Evolutionary conservation across 2,329 filamentous ascomycete genomes (phyloP).

Genomic region (Calonectria pseudoreteaudii): DNA sequence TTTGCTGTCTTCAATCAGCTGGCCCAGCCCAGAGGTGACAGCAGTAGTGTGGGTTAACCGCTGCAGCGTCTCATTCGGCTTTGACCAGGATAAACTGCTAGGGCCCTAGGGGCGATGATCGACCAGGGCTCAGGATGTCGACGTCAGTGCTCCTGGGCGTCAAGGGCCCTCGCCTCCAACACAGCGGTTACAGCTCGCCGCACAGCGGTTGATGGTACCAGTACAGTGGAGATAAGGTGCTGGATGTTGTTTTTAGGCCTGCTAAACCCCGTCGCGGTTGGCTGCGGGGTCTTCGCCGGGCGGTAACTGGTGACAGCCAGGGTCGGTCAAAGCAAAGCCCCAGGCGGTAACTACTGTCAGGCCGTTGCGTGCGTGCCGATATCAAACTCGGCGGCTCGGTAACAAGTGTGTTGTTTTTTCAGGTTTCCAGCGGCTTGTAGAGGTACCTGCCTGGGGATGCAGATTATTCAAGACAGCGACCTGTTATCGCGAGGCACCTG

Average conservation of each 20-base stretch:
- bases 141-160: slow-evolving; percentile 41
- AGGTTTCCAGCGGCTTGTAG: slow-evolving; percentile 1
- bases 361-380: not conserved
- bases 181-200: slow-evolving; percentile 34
- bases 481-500: slow-evolving; percentile 17
- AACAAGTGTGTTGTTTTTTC: slow-evolving; percentile 11
- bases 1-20: slow-evolving; percentile 46
- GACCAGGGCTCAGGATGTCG: slow-evolving; percentile 42
- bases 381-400: slow-evolving; percentile 23
- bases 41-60: slow-evolving; percentile 45
- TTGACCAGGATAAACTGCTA: slow-evolving; percentile 42
- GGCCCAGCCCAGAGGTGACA: slow-evolving; percentile 42
- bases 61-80: slow-evolving; percentile 49
- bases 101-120: slow-evolving; percentile 45
- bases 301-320: slow-evolving; percentile 36
- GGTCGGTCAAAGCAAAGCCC: slow-evolving; percentile 20
- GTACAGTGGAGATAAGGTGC: slow-evolving; percentile 26
- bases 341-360: slow-evolving; percentile 26
- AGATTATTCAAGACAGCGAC: slow-evolving; percentile 11
- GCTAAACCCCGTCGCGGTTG: slow-evolving; percentile 30
- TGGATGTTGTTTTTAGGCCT: slow-evolving; percentile 27
- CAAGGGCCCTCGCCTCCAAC: slow-evolving; percentile 28
- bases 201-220: slow-evolving; percentile 26
- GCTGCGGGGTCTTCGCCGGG: slow-evolving; percentile 38
- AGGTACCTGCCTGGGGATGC: not conserved